Percentiles rank a stretch among this genome's conserved stretches.
phyloP scores from a whole-genome alignment of 768 basidiomycete genomes.

The Porpolomopsis calyptriformis region DNA sequence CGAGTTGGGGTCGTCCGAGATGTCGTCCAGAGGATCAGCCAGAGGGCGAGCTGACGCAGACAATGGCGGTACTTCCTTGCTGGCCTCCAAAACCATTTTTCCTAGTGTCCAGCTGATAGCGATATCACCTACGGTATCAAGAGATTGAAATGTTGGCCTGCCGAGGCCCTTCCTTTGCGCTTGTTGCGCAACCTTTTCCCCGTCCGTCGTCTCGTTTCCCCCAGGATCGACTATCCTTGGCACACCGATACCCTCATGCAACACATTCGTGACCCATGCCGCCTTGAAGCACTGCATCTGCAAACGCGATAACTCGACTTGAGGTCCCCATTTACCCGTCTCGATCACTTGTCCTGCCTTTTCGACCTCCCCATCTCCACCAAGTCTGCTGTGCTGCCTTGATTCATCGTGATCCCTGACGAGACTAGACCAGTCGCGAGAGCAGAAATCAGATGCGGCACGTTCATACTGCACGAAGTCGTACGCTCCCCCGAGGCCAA shows the following conservation, averaged over 20 bases:
- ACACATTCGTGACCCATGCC: constrained; percentile 92
- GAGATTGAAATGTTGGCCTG: constrained; percentile 77
- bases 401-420: constrained; percentile 53
- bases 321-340: constrained; percentile 56
- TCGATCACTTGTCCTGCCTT: constrained; percentile 50
- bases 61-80: constrained; percentile 60
- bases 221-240: constrained; percentile 82
- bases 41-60: constrained; percentile 41
- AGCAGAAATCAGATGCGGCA: constrained; percentile 80
- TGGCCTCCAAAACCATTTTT: constrained; percentile 98
- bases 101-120: constrained; percentile 97
- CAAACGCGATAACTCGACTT: constrained; percentile 74
- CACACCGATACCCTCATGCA: constrained; percentile 93
- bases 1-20: constrained; percentile 39
- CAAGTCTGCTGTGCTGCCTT: constrained; percentile 35
- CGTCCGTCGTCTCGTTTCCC: constrained; percentile 63
- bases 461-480: constrained; percentile 95
- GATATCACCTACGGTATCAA: constrained; percentile 86
- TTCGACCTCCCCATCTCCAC: constrained; percentile 58
- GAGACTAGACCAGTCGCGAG: constrained; percentile 68
- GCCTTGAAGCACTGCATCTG: constrained; percentile 99
- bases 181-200: constrained; percentile 60
- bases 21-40: constrained; percentile 64
- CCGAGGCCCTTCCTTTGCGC: constrained; percentile 79
- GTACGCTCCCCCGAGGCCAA: constrained; percentile 89